Evolutionary conservation across 2,329 filamentous ascomycete species (phyloP).

Genomic region (Emericellopsis atlantica): DNA sequence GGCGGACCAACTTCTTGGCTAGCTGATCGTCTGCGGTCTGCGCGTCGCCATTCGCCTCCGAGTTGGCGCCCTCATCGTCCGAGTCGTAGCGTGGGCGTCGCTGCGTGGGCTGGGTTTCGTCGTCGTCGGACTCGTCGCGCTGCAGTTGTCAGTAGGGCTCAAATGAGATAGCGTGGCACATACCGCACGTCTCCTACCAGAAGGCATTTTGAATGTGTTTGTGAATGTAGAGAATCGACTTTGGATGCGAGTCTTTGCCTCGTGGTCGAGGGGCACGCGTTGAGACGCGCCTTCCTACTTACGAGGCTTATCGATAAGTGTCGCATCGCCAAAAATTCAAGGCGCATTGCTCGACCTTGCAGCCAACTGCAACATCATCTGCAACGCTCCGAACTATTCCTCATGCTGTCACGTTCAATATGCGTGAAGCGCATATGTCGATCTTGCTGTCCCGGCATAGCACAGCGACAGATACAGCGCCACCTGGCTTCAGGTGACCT

Average conservation of each 20-base stretch:
- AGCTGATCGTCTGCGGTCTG: slow-evolving; percentile 35
- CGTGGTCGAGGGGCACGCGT: background rate
- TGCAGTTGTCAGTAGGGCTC: background rate
- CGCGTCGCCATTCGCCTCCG: slow-evolving; percentile 20
- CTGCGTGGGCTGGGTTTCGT: slow-evolving; percentile 16
- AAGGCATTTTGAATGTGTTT: too few relatives aligned
- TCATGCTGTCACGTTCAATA: slow-evolving; percentile 21
- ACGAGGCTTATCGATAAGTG: slow-evolving; percentile 1
- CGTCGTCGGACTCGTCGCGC: background rate
- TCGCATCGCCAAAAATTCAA: slow-evolving; percentile 2
- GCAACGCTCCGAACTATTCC: background rate
- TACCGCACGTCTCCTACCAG: too few relatives aligned
- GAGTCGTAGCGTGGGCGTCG: slow-evolving; percentile 14
- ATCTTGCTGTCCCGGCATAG: slow-evolving; percentile 17
- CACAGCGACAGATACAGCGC: slow-evolving; percentile 7
- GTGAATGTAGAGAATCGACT: too few relatives aligned
- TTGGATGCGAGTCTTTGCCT: too few relatives aligned
- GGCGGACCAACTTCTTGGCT: slow-evolving; percentile 56
- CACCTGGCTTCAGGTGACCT: too few relatives aligned
- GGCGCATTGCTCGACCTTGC: background rate
- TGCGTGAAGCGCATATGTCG: slow-evolving; percentile 19
- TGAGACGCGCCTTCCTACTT: background rate
- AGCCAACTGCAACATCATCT: background rate
- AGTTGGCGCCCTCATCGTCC: slow-evolving; percentile 18
- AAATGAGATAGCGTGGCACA: too few relatives aligned